Base-by-base conservation (phyloP, 2,329 filamentous ascomycete species). In the Aspergillus nomiae region DNA sequence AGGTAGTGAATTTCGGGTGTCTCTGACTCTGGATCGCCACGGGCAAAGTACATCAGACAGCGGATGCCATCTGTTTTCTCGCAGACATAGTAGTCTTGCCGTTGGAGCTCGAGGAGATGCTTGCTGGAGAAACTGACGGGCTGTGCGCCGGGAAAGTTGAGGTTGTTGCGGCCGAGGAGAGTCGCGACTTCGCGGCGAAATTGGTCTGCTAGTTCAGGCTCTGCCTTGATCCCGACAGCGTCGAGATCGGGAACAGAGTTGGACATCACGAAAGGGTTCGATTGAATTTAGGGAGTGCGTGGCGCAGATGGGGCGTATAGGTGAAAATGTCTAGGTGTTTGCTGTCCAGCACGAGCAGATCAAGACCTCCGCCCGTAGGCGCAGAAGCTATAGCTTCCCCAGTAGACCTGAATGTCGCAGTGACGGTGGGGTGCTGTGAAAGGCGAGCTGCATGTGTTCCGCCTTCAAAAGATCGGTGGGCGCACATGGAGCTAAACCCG, bases 1-100 rank as follows among this genome's bases (percentile, higher is more conserved):
- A 99, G 85, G 81, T 97, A 97, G 74, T 95, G 91, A 28, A 89
- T 86, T 75, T 96, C 92, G 7, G 81, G 76, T 48, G 88, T 85
- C 28, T 83, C 81, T 74, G 90, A 89, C 9, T 82, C 77, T 24
- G 75, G 74, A 43, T 81, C 79, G 7, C 77, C 78, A 60, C 76
- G 74, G 57, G 92, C 92, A 68, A 95, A 88, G 82, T 96, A 98
- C 67, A 99, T 87, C n/a, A 99, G 86, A 77, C 96, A 97, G 67
- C 95, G 89, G 67, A 98, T 92, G 60, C 95, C 95, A 75, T 99
- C 95, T 1, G 94, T 97, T 82, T 99, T 99, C 80, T 99, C 95
- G 83, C 94, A 97, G 67, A 99, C 91, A 76, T 94, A 99, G 82
- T 98, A 99, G 79, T 98, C 95, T 74, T 91, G 85, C 63, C 85